Percentiles rank a stretch among this genome's conserved stretches.
These are phyloP conservation scores for Coemansia sp. DNA, from an alignment of 192 early-diverging fungal species.

Conservation along the genomic window DNA sequence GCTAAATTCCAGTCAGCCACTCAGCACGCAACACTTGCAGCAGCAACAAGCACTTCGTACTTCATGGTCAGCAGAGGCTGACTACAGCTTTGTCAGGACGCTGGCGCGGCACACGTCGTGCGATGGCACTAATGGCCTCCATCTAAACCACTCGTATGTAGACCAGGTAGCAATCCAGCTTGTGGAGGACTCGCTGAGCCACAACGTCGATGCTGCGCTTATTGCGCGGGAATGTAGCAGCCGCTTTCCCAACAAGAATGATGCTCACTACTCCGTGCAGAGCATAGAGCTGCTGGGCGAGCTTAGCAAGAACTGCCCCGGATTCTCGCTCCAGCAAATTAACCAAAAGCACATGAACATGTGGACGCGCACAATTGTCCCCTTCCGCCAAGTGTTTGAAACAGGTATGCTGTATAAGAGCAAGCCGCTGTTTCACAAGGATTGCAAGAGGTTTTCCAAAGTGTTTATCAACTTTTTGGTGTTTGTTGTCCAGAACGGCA, in stretches of 20 bases:
- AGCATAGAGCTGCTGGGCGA: conserved; percentile 24
- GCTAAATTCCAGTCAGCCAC: no score
- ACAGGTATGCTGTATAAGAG: conserved; percentile 29
- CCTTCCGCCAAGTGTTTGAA: conserved; percentile 23
- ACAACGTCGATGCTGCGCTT: neutral
- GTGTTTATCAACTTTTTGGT: conserved; percentile 24
- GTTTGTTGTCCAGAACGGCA: neutral
- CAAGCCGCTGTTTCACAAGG: conserved; percentile 36
- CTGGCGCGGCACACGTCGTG: conserved; percentile 26
- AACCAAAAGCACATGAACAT: conserved; percentile 54
- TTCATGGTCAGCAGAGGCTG: conserved; percentile 13
- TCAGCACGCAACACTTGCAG: neutral
- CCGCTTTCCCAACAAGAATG: conserved; percentile 18
- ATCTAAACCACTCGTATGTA: conserved; percentile 25
- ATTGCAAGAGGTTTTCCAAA: conserved; percentile 46
- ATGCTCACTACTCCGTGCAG: conserved; percentile 19
- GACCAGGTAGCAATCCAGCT: conserved; percentile 25
- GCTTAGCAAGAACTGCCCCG: conserved; percentile 14
- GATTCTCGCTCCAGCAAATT: conserved; percentile 34
- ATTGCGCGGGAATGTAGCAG: neutral
- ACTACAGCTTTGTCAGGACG: conserved; percentile 24
- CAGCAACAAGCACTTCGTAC: neutral
- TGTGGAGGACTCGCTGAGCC: conserved; percentile 9
- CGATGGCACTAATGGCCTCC: conserved; percentile 16
- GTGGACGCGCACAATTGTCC: conserved; percentile 39